Evolutionary conservation across 768 basidiomycete species (phyloP).

Genomic region (Mycena vitilis): DNA sequence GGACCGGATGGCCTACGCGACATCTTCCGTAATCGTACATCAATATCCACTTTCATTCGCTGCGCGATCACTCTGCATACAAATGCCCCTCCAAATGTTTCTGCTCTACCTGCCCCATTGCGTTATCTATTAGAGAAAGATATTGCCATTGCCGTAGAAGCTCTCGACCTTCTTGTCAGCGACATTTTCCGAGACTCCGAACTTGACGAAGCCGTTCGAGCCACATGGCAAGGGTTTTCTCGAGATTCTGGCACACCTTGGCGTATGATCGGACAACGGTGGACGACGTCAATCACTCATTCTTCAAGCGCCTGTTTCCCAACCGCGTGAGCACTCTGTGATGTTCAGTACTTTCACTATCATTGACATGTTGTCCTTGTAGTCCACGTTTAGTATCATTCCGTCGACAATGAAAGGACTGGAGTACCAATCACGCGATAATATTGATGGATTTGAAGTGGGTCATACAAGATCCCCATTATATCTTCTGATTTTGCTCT

Average conservation of each 20-base stretch:
- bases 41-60: constrained; percentile 45
- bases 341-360: not conserved
- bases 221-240: constrained; percentile 20
- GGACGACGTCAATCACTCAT: constrained; percentile 45
- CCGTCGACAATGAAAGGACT: constrained; percentile 28
- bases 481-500: not conserved
- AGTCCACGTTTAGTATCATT: constrained; percentile 8
- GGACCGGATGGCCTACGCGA: not conserved
- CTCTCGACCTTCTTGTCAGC: not conserved
- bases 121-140: constrained; percentile 21
- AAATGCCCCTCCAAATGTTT: not conserved
- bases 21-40: constrained; percentile 39
- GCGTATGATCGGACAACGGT: constrained; percentile 37
- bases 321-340: not conserved
- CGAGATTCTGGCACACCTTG: constrained; percentile 11
- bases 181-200: constrained; percentile 1
- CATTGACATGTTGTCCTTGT: not conserved
- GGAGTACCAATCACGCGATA: constrained; percentile 19
- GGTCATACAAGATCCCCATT: not conserved
- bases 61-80: constrained; percentile 45
- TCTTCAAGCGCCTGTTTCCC: constrained; percentile 36
- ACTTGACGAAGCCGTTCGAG: constrained; percentile 9
- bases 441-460: constrained; percentile 21
- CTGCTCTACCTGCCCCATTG: constrained; percentile 1
- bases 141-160: not conserved